Evolutionary conservation across 2,329 filamentous ascomycete species (phyloP), one percentile per base, ranked within the genome.

Genomic region (Neopestalotiopsis sp.): DNA sequence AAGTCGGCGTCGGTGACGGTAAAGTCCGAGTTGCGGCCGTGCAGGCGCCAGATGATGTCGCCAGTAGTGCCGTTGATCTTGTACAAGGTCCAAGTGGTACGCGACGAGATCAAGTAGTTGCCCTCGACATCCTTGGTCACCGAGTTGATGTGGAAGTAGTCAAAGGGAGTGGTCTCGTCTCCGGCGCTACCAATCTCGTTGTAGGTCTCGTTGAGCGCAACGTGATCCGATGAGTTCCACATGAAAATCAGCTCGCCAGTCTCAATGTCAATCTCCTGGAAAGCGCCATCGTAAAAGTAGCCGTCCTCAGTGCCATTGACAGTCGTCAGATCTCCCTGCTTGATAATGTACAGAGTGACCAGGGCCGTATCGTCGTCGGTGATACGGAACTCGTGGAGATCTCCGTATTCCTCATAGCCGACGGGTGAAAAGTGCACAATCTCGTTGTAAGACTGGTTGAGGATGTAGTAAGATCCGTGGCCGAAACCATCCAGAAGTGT

Each of bases 101-200:
- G 77, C 7, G 72, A 74, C 0, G 80, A 82, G 30, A 82, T 68
- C 67, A 82, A 72, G 68, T 81, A 82, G 69, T 82, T 78, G 30
- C 80, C 81, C 5, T 74, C 74, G 3, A 67, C 68, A 13, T 77
- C 77, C 71, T 80, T 77, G 67, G 76, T 73, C 14, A 80, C 69
- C 42, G 78, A 80, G 72, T 81, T 82, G 68, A 82, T 75, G 71
- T 82, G 80, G 68, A 79, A 81, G 66, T 77, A 81, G 71, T 82
- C 81, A 66, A 78, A 82, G 0, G 73, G 71, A 20, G 68, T 67
- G 13, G 68, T 68, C 59, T 72, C 72, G 59, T 72, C 71, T 63
- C 73, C 73, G 5, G 70, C 69, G 63, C 68, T 71, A 1, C 67
- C 69, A 59, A 72, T 67, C 60, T 67, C 67, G 17, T 71, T 68